These are phyloP conservation scores for Rhodotorula mucilaginosa DNA, from an alignment of 1,284 basidiomycete genomes.

Conservation along the genomic window DNA sequence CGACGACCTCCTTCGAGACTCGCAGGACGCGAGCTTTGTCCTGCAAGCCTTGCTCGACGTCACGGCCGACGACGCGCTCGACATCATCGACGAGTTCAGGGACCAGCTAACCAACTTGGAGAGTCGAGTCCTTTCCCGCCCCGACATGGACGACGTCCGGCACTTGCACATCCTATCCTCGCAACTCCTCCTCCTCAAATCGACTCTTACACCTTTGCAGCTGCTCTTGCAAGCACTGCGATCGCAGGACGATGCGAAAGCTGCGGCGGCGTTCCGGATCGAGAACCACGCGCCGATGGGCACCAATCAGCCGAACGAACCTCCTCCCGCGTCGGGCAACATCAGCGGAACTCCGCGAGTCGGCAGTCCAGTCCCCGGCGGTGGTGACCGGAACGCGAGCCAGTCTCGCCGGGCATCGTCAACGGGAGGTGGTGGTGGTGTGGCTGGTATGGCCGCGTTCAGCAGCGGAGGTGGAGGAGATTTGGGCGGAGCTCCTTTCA, in stretches of 20 bases:
- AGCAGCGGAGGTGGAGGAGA: too few relatives aligned
- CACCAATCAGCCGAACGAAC: neutral
- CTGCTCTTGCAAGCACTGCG: conserved; percentile 25
- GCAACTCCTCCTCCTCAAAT: conserved; percentile 39
- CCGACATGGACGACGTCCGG: conserved; percentile 29
- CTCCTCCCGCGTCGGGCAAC: neutral
- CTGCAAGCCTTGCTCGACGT: conserved; percentile 33
- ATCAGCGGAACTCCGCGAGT: neutral
- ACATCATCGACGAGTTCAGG: conserved; percentile 32
- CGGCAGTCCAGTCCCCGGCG: neutral
- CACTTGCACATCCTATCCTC: conserved; percentile 28
- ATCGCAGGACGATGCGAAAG: conserved; percentile 35
- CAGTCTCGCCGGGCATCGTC: neutral
- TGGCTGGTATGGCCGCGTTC: too few relatives aligned
- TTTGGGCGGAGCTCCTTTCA: neutral
- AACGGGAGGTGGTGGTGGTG: neutral
- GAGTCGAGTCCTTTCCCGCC: conserved; percentile 12
- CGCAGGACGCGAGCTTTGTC: conserved; percentile 29
- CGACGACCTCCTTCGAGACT: conserved; percentile 30
- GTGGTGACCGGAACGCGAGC: neutral
- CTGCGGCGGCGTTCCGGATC: conserved; percentile 20
- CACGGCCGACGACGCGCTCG: conserved; percentile 19
- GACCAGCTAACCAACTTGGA: conserved; percentile 24
- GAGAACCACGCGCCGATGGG: neutral
- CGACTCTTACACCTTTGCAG: conserved; percentile 25